Conservation (phyloP, 2,329 filamentous ascomycete species). For the Paraphoma sp. region DNA sequence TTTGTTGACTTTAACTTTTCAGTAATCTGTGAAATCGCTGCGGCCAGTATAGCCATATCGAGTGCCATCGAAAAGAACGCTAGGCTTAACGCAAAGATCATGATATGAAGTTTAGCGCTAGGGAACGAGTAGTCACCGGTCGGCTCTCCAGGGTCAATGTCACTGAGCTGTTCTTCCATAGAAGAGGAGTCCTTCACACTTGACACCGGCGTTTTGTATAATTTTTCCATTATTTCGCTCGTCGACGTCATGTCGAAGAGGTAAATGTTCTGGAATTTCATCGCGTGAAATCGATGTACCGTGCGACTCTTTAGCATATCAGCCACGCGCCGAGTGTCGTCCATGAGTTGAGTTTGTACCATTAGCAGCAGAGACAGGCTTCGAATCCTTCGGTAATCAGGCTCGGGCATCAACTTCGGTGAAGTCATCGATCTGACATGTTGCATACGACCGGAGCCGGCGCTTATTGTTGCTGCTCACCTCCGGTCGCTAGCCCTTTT, state of each 20-base stretch:
- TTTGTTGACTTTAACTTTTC: conserved; percentile 55
- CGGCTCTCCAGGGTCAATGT: conserved; percentile 2
- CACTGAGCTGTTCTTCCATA: conserved; percentile 1
- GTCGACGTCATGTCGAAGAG: neutral
- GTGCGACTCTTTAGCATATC: neutral
- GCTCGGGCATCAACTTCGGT: too few species aligned
- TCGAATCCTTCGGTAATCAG: neutral
- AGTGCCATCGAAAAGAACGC: conserved; percentile 28
- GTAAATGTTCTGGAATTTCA: neutral
- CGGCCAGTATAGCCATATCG: conserved; percentile 48
- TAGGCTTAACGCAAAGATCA: conserved; percentile 22
- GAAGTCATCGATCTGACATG: neutral
- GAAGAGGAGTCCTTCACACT: neutral
- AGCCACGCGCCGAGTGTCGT: neutral
- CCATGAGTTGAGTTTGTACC: neutral
- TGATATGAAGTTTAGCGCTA: conserved; percentile 23
- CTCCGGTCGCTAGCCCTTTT: neutral
- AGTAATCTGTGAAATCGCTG: conserved; percentile 58
- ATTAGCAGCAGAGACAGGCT: too few species aligned
- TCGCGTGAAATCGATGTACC: neutral
- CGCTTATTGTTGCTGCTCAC: too few species aligned
- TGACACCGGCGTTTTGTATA: conserved; percentile 1
- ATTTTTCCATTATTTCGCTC: neutral
- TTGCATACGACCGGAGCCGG: neutral
- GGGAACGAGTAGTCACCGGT: conserved; percentile 20